Evolutionary conservation across 2,329 filamentous ascomycete genomes (phyloP), one percentile per base, ranked within the genome.

Genomic region (Claviceps sp.): DNA sequence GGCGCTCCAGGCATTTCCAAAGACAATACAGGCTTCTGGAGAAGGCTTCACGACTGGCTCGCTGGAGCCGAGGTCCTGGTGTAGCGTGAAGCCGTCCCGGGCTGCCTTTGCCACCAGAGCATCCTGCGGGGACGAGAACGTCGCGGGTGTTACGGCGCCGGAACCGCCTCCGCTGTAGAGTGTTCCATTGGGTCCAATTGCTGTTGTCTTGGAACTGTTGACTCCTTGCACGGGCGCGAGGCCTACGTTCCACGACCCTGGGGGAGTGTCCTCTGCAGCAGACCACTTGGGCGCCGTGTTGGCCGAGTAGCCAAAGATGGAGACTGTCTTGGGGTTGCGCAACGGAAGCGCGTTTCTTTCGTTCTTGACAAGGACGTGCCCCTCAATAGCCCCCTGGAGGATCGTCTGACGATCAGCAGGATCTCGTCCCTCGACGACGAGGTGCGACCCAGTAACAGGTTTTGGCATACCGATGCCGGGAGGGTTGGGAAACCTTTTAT

Each of bases 1-100:
- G 1, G 84, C 81, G 1, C 84, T 79, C 65, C 84, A 86, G 7
- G 73, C 76, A 60, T 85, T 85, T 56, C 79, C 76, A 58, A 85
- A 78, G 0, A 84, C 78, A 1, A 84, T 65, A 55, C 87, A 93
- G 7, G 86, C 73, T 59, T 89, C 75, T 1, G 75, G 72, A 3
- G 55, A 65, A 2, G 69, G 62, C 50, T 75, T 67, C 5, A 83
- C 74, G 5, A 65, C 57, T 0, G 81, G 78, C 0, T 70, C 62
- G 1, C 62, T 60, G 1, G 66, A 72, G 13, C 63, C 62, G 55
- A 82, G 77, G 59, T 85, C 81, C 72, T 76, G 82, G 62, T 75
- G 76, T 1, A 85, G 60, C 0, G 72, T 71, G 0, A 79, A 82
- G 43, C 69, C 72, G 54, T 85, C 80, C 11, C 75, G 64, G 50